Evolutionary conservation across 306 rosid genomes (phyloP).

Genomic region (Sicyos edulis): DNA sequence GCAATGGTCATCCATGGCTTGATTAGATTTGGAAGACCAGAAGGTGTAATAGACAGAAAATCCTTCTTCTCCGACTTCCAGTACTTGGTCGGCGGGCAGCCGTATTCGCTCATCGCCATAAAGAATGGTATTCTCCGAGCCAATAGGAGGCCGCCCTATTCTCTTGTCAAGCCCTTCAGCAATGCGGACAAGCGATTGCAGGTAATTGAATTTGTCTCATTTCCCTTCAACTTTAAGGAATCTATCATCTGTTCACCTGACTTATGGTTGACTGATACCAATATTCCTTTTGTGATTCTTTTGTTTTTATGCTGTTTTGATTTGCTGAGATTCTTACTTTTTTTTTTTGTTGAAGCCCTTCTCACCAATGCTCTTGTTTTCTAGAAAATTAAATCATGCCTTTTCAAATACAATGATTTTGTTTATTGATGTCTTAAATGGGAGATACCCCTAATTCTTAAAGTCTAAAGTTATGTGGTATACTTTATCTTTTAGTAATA

Average conservation of each 20-base stretch:
- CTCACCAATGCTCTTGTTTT: background rate
- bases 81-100: conserved; percentile 73
- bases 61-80: conserved; percentile 66
- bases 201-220: conserved; percentile 38
- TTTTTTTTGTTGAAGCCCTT: background rate
- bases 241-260: background rate
- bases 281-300: background rate
- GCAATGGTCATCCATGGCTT: conserved; percentile 92
- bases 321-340: background rate
- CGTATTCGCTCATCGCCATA: conserved; percentile 56
- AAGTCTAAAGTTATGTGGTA: background rate
- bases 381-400: background rate
- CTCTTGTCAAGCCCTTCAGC: conserved; percentile 61
- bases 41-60: conserved; percentile 70
- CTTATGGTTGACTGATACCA: background rate
- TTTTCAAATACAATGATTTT: background rate
- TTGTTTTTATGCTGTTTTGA: background rate
- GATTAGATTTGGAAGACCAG: conserved; percentile 58
- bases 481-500: no score
- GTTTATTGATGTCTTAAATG: background rate
- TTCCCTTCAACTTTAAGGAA: background rate
- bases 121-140: conserved; percentile 77
- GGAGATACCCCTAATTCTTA: background rate
- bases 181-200: conserved; percentile 56
- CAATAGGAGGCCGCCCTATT: conserved; percentile 75